Base-by-base conservation (phyloP, 108 stramenopile species). In the Skeletonema tropicum region DNA sequence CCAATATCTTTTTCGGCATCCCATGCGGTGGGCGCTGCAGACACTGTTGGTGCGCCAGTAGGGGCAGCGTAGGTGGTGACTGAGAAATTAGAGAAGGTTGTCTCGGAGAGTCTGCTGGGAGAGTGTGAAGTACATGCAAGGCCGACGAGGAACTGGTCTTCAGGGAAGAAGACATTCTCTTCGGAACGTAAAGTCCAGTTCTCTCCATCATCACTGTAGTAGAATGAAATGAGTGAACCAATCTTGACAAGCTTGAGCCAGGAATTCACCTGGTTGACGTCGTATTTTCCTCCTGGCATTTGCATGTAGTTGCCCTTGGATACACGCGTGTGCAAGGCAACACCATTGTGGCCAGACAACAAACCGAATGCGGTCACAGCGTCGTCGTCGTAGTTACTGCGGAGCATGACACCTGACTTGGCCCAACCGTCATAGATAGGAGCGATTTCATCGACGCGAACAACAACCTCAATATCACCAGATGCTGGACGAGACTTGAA, bases 361-460 rank as follows among this genome's bases (percentile, higher is more conserved):
- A 33, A 14, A 9, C 23, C 33, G 35, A 57, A 74, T 15, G 23
- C 77, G 60, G 73, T 26, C 11, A 60, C 32, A 21, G 71, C 64
- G 25, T 76, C 30, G 11, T 32, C 62, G 11, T 45, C 36, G 30
- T 49, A 25, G 29, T 26, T 64, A 41, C 52, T 31, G 5, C 76
- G 63, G 5, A 77, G 30, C 76, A 77, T 77, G 72, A 77, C 64
- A 19, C 76, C 75, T 5, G 63, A 13, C 23, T 76, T 76, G 10
- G 75, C 60, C 70, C 71, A 77, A 26, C 62, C 14, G 4, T 64
- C 35, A 21, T 21, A 45, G 23, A 73, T 73, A 45, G 64, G 38
- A 13, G 61, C 17, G 57, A 36, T 42, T 39, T 30, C 32, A 41
- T 55, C 52, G 7, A 77, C 52, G 13, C 36, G 15, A 21, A 67